A percentile compares a stretch with the other conserved stretches of the same genome.
Evolutionary conservation across 306 rosid species (phyloP).

Genomic region (Cicer judaicum): DNA sequence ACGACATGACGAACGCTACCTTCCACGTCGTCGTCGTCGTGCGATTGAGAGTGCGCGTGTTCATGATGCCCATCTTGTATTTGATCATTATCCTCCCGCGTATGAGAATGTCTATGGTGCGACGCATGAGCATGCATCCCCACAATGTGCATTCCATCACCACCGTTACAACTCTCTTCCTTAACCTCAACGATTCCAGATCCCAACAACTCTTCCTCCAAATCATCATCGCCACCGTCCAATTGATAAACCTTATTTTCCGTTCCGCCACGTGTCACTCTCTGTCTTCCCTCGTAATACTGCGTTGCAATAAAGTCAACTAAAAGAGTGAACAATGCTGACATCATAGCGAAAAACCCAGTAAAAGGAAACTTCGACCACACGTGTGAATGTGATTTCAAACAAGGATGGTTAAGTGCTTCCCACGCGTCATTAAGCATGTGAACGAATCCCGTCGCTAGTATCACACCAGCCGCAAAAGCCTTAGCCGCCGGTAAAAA

Average conservation of each 20-base stretch:
- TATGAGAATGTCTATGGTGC: conserved; percentile 63
- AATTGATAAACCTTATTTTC: no score
- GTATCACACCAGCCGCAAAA: conserved; percentile 93
- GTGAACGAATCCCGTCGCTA: conserved; percentile 88
- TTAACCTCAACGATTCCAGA: conserved; percentile 45
- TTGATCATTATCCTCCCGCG: conserved; percentile 9
- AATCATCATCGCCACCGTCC: conserved; percentile 19
- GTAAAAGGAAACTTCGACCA: conserved; percentile 81
- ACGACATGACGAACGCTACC: conserved; percentile 70
- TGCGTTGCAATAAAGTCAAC: conserved; percentile 80
- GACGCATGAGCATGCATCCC: conserved; percentile 89
- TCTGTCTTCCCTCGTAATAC: conserved; percentile 71
- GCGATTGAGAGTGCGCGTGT: conserved; percentile 67
- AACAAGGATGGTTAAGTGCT: conserved; percentile 58
- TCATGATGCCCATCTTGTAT: conserved; percentile 7
- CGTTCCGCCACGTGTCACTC: neutral
- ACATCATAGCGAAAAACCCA: conserved; percentile 85
- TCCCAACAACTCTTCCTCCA: conserved; percentile 33
- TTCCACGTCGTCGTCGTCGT: conserved; percentile 50
- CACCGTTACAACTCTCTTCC: conserved; percentile 70
- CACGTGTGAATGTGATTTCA: conserved; percentile 45
- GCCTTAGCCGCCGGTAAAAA: conserved; percentile 66
- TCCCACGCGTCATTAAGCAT: conserved; percentile 60
- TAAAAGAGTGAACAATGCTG: conserved; percentile 71
- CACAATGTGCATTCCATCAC: conserved; percentile 79